Evolutionary conservation across 176 grass and related monocot species (phyloP).

Genomic region (Cymbopogon citratus): DNA sequence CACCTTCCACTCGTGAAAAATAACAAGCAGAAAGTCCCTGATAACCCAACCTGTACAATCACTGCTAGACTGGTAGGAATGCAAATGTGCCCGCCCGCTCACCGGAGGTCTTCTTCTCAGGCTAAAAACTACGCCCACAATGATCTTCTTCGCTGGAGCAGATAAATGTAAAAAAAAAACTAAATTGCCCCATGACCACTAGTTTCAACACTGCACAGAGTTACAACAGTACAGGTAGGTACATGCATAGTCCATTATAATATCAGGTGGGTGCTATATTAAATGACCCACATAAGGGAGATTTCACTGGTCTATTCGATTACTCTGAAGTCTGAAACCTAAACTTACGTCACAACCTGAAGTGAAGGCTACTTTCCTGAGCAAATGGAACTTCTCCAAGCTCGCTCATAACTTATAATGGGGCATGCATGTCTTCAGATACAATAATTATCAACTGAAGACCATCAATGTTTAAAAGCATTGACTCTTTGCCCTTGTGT

Average conservation of each 20-base stretch:
- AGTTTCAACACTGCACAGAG: slow-evolving; percentile 34
- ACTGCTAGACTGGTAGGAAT: slow-evolving; percentile 2
- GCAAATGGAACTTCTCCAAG: slow-evolving; percentile 42
- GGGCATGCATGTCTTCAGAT: slow-evolving; percentile 27
- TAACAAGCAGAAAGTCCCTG: slow-evolving; percentile 36
- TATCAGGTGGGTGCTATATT: slow-evolving; percentile 45
- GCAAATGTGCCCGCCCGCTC: neutral
- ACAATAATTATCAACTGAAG: slow-evolving; percentile 35
- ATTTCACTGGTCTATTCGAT: slow-evolving; percentile 33
- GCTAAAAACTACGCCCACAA: slow-evolving; percentile 26
- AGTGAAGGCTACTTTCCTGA: slow-evolving; percentile 25
- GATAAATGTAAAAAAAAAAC: slow-evolving; percentile 46
- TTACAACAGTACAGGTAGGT: slow-evolving; percentile 46
- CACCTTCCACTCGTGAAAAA: slow-evolving; percentile 46
- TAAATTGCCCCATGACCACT: slow-evolving; percentile 40
- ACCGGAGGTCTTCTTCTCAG: neutral
- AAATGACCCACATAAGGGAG: slow-evolving; percentile 40
- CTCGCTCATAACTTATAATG: slow-evolving; percentile 36
- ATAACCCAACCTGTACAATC: slow-evolving; percentile 43
- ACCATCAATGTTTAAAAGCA: slow-evolving; percentile 10
- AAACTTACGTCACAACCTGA: slow-evolving; percentile 45
- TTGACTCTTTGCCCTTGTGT: neutral
- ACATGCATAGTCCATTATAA: slow-evolving; percentile 44
- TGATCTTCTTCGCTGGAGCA: slow-evolving; percentile 28
- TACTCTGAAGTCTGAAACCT: slow-evolving; percentile 61